Conservation (phyloP, 2,329 filamentous ascomycete genomes). For the Cryphonectria radicalis region DNA sequence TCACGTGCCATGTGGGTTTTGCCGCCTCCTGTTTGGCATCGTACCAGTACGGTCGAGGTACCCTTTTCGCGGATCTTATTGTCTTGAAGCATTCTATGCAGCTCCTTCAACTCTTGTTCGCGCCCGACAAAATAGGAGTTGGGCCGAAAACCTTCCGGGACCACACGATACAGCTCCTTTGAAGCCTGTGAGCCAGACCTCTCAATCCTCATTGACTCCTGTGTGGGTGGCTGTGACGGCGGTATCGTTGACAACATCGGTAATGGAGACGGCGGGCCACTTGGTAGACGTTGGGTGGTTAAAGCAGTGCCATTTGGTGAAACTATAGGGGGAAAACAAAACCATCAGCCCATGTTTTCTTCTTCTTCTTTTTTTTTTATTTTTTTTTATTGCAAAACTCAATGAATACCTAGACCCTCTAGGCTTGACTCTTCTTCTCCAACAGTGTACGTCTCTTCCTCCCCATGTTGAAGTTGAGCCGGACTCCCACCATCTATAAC, state of each 20-base stretch:
- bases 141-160: conserved; percentile 62
- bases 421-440: conserved; percentile 21
- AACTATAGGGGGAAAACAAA: conserved; percentile 23
- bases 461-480: conserved; percentile 12
- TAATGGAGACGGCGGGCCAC: conserved; percentile 29
- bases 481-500: conserved; percentile 4
- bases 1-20: conserved; percentile 72
- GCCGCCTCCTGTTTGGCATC: conserved; percentile 67
- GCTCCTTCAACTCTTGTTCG: conserved; percentile 56
- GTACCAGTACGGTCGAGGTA: conserved; percentile 66
- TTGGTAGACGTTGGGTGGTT: conserved; percentile 17
- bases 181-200: conserved; percentile 8
- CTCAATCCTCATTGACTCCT: conserved; percentile 8
- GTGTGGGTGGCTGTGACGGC: conserved; percentile 2
- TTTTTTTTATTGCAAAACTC: neutral
- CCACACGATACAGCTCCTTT: conserved; percentile 42
- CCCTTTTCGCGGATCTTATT: conserved; percentile 58
- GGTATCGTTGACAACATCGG: conserved; percentile 23
- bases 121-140: conserved; percentile 68
- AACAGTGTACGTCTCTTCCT: conserved; percentile 13
- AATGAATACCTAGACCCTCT: conserved; percentile 26
- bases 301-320: conserved; percentile 26
- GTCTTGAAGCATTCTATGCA: conserved; percentile 65
- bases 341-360: conserved; percentile 33
- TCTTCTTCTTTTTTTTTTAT: conserved; percentile 8